Evolutionary conservation across 768 basidiomycete genomes (phyloP), one percentile per base, ranked within the genome.

Genomic region (Tephrocybe sp.): DNA sequence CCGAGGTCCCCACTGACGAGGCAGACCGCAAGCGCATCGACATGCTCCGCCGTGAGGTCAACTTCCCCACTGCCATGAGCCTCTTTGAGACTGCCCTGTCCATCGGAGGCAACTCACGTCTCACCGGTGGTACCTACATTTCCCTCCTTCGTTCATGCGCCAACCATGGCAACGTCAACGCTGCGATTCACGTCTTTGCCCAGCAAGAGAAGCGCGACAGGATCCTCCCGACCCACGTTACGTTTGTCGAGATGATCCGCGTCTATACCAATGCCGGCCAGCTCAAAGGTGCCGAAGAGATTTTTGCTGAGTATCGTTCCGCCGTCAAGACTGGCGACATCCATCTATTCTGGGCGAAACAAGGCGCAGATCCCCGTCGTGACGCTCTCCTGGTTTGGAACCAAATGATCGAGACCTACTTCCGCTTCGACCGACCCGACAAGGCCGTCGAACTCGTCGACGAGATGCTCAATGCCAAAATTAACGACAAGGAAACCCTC

Each of bases 351-450:
- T 59, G 58, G 33, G 5, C 45, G n/a, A 30, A 44, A 4, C 28
- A 52, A 11, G 14, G 18, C 1, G 39, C 50, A 26, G 37, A 36
- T 21, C 44, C 45, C 3, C 40, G 45, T 20, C 62, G 66, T 25
- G 67, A 69, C 18, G 75, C 78, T 45, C 68, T 86, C 39, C 63
- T 72, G 33, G 70, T 85, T 2, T 93, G 83, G 82, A 88, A 90
- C 57, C 73, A 78, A 59, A 90, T 92, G 85, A 82, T 94, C 30
- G 75, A 83, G 42, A 77, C 84, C 0, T 86, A 89, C 65, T 86
- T 94, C 73, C 75, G 72, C 33, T 77, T 73, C 33, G 83, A 83
- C 1, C 68, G 82, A 45, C 76, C 86, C 0, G 81, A 80, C 18
- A 79, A 77, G 39, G 92, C 84, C 8, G 60, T 93, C 9, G 80